Evolutionary conservation across 768 basidiomycete genomes (phyloP).

Genomic region (Rhodotorula graminis): DNA sequence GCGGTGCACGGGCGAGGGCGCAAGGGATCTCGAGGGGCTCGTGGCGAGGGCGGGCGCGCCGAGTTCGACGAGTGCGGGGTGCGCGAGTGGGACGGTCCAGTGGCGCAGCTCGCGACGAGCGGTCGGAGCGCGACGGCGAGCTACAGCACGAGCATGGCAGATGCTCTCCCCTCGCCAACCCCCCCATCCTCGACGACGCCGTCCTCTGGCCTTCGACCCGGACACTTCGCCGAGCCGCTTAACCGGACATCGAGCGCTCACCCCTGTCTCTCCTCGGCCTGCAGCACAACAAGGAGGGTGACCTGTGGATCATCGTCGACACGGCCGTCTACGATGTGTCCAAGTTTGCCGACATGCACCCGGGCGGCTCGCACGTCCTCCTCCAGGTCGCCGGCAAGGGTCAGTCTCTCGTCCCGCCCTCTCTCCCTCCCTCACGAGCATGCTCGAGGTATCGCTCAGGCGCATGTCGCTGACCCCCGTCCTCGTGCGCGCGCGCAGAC

Average conservation of each 20-base stretch:
- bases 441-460: neutral
- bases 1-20: too few species aligned
- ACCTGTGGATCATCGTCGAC: constrained; percentile 76
- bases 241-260: neutral
- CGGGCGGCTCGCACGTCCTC: constrained; percentile 66
- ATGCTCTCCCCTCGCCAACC: too few species aligned
- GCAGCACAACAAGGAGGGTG: constrained; percentile 70
- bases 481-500: constrained; percentile 7
- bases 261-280: too few species aligned
- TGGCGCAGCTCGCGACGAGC: too few species aligned
- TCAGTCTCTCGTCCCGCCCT: constrained; percentile 46
- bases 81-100: too few species aligned
- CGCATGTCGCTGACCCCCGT: neutral
- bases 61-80: too few species aligned
- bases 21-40: too few species aligned
- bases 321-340: constrained; percentile 54
- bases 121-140: too few species aligned
- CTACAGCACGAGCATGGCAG: too few species aligned
- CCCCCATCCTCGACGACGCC: too few species aligned
- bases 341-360: constrained; percentile 74
- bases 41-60: too few species aligned
- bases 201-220: neutral
- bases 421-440: neutral
- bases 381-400: constrained; percentile 59
- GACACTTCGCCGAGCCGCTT: neutral